A percentile compares a stretch with the other conserved stretches of the same genome.
phyloP scores from a whole-genome alignment of 345 rosid genomes.

The Orychophragmus violaceus region DNA sequence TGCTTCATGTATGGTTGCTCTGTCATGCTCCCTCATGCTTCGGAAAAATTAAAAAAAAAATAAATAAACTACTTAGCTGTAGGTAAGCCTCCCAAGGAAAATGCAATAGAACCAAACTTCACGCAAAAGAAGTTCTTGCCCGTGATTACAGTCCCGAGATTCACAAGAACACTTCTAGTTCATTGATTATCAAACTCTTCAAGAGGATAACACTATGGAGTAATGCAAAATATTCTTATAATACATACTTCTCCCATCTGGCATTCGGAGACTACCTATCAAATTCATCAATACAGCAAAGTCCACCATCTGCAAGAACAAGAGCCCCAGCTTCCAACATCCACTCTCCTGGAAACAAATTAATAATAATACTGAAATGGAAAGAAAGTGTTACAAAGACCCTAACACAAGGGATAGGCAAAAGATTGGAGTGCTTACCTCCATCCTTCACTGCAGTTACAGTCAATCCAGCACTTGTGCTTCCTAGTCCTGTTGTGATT shows the following conservation, averaged over 20 bases:
- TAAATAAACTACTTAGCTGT: background rate
- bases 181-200: too few species aligned
- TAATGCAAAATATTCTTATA: background rate
- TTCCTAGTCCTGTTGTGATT: constrained; percentile 92
- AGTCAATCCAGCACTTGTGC: constrained; percentile 97
- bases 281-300: constrained; percentile 97
- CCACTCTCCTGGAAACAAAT: constrained; percentile 70
- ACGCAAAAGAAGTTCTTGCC: background rate
- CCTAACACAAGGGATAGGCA: background rate
- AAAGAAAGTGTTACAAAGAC: background rate
- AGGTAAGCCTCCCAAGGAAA: background rate
- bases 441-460: constrained; percentile 98
- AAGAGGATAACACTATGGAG: background rate
- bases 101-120: background rate
- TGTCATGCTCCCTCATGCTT: constrained; percentile 98
- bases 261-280: constrained; percentile 53
- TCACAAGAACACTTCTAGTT: background rate
- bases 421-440: constrained; percentile 38
- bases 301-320: constrained; percentile 96
- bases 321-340: constrained; percentile 99
- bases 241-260: background rate
- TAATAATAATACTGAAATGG: background rate
- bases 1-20: constrained; percentile 97
- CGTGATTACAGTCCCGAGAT: background rate
- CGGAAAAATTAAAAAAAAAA: background rate